These are phyloP conservation scores for Quercus berberidifolia DNA, from an alignment of 306 rosid genomes.

Conservation along the genomic window DNA sequence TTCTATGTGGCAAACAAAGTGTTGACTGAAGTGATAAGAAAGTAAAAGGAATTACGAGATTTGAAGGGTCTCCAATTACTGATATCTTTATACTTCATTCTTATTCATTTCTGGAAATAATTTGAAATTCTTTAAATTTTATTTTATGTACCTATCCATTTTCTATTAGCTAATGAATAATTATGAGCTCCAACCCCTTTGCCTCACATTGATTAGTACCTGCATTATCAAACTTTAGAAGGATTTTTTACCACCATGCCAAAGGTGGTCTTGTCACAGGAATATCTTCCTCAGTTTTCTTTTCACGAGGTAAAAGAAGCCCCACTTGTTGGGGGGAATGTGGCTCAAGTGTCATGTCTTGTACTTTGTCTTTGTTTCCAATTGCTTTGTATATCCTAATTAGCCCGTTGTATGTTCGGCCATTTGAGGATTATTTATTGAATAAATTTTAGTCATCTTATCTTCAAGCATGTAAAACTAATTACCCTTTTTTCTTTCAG, in stretches of 20 bases:
- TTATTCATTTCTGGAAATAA: slow-evolving; percentile 2
- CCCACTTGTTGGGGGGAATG: no score
- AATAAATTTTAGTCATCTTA: neutral
- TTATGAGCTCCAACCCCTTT: neutral
- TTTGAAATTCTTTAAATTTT: neutral
- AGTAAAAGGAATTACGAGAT: neutral
- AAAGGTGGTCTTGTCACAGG: neutral
- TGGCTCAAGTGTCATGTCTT: slow-evolving; percentile 12
- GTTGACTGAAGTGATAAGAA: neutral
- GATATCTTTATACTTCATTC: slow-evolving; percentile 9
- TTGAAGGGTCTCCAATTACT: neutral
- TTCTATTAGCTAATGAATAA: neutral
- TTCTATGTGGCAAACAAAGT: neutral
- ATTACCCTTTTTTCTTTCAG: slow-evolving; percentile 41
- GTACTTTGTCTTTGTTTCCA: slow-evolving; percentile 10
- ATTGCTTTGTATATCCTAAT: neutral
- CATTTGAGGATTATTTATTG: slow-evolving; percentile 11
- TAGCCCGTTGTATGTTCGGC: slow-evolving; percentile 7
- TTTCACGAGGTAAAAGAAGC: neutral
- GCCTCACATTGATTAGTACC: neutral
- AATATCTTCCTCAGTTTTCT: neutral
- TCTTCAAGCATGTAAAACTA: slow-evolving; percentile 21
- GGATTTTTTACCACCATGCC: neutral
- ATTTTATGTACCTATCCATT: neutral
- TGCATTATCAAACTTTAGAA: neutral